Base-by-base conservation (phyloP, 495 filamentous ascomycete species). In the Aspergillus diversus region DNA sequence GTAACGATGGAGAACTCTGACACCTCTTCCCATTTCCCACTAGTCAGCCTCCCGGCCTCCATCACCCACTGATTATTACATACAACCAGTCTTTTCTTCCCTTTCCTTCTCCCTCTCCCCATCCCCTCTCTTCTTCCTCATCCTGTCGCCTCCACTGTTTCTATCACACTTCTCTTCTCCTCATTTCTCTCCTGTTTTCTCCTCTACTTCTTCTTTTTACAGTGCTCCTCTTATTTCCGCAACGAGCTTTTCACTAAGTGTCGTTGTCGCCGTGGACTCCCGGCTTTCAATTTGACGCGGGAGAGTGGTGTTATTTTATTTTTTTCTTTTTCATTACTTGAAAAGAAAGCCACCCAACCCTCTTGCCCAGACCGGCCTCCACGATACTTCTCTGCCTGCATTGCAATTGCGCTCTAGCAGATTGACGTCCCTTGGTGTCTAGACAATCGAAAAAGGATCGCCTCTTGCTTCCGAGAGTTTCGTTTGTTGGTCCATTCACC, bases 211-310 rank as follows among this genome's bases (percentile, higher is more conserved):
- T 33, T 59, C 49, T 49, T 47, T 50, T 55, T 59, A 48, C 60
- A 57, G 47, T 57, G 54, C 49, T 55, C 42, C 52, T 59, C 17
- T 39, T 35, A 27, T 47, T 16, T 61, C 31, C 64, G 59, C 74
- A 80, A 79, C 79, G 79, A 81, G 77, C 79, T 80, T 81, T 81
- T 81, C 77, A 80, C 75, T 81, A 81, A 80, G 79, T 80, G 74
- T 81, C 77, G 79, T 80, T 79, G 77, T 65, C 47, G 49, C 42
- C 52, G 65, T 70, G 67, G 65, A 55, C 48, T 60, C 50, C 70
- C 66, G 68, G 56, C 69, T 68, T 71, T 63, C 66, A 63, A 51
- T 54, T 71, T 55, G 69, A 71, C 74, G 70, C 65, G 73, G 73
- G 72, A 61, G 64, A 65, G 51, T 65, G 21, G 37, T 47, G 52